These are phyloP conservation scores for Leptographium procerum DNA, from an alignment of 2,329 filamentous ascomycete genomes.

Conservation along the genomic window DNA sequence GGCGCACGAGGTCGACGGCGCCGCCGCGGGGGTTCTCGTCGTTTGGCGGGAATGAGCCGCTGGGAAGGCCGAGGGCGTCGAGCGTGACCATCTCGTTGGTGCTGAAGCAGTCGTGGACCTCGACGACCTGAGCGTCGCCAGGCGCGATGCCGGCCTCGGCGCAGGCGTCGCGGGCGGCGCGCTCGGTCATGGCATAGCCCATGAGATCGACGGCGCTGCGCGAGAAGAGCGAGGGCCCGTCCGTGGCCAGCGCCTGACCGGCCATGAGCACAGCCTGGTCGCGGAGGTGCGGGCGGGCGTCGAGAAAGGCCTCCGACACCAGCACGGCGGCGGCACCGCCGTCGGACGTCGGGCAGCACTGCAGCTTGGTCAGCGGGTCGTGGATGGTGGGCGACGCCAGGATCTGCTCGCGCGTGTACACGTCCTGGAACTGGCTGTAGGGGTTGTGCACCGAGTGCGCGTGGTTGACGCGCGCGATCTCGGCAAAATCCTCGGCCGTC, in stretches of 20 bases:
- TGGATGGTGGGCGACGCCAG: conserved; percentile 66
- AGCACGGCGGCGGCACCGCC: conserved; percentile 81
- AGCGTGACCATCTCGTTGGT: conserved; percentile 89
- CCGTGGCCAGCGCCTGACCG: conserved; percentile 78
- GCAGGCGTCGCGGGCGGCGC: conserved; percentile 59
- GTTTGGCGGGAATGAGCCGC: conserved; percentile 56
- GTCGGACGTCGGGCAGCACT: conserved; percentile 95
- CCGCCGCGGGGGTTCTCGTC: conserved; percentile 58
- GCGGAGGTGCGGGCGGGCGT: conserved; percentile 70
- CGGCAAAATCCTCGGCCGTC: conserved; percentile 74
- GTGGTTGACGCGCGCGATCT: conserved; percentile 90
- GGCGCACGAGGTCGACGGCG: conserved; percentile 81
- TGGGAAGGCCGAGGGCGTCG: conserved; percentile 71
- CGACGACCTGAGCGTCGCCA: conserved; percentile 68
- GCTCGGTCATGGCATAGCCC: conserved; percentile 73
- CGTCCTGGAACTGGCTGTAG: conserved; percentile 93
- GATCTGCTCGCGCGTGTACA: conserved; percentile 80
- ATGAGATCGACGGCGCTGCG: conserved; percentile 75
- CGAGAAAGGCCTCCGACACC: conserved; percentile 80
- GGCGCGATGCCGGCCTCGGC: conserved; percentile 60
- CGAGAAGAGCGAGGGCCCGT: conserved; percentile 69
- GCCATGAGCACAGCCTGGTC: conserved; percentile 79
- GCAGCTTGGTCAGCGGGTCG: conserved; percentile 87
- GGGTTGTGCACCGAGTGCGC: conserved; percentile 85
- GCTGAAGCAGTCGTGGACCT: conserved; percentile 94